These are phyloP conservation scores for Symmetrospora coprosmae DNA, from an alignment of 768 basidiomycete species.

Conservation along the genomic window DNA sequence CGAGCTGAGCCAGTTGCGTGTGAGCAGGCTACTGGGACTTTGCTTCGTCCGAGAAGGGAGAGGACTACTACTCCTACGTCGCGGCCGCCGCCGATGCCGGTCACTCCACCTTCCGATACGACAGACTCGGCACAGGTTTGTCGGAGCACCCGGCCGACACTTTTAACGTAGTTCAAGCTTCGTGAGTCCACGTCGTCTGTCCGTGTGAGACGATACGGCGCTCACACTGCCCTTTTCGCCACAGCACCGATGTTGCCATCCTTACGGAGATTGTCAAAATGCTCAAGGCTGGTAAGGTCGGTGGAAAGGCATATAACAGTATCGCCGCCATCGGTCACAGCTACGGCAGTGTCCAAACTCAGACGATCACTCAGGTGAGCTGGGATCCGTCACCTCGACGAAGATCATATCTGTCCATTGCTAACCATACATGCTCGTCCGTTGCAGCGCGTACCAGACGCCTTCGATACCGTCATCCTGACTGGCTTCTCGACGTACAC, in stretches of 20 bases:
- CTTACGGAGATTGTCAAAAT: conserved; percentile 17
- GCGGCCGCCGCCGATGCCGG: conserved; percentile 18
- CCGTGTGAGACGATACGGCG: no score
- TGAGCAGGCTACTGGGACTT: conserved; percentile 28
- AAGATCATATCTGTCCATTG: not conserved
- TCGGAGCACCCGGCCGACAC: conserved; percentile 24
- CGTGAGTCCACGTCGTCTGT: not conserved
- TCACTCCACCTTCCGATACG: conserved; percentile 27
- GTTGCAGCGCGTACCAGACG: not conserved
- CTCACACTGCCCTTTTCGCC: no score
- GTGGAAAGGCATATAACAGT: conserved; percentile 17
- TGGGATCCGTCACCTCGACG: not conserved
- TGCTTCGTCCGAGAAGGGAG: not conserved
- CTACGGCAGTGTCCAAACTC: conserved; percentile 25
- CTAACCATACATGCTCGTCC: no score
- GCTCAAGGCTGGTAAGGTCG: conserved; percentile 19
- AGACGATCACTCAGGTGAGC: conserved; percentile 16
- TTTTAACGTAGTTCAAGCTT: conserved; percentile 11
- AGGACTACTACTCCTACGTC: conserved; percentile 23
- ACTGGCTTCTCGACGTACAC: conserved; percentile 26
- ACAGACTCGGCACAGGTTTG: conserved; percentile 25
- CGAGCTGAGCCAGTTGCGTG: conserved; percentile 21
- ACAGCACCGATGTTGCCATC: conserved; percentile 18
- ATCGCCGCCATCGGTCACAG: conserved; percentile 27
- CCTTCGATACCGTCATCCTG: conserved; percentile 20